phyloP scores from a whole-genome alignment of 2,329 filamentous ascomycete species.

The Cytospora piceicola region DNA sequence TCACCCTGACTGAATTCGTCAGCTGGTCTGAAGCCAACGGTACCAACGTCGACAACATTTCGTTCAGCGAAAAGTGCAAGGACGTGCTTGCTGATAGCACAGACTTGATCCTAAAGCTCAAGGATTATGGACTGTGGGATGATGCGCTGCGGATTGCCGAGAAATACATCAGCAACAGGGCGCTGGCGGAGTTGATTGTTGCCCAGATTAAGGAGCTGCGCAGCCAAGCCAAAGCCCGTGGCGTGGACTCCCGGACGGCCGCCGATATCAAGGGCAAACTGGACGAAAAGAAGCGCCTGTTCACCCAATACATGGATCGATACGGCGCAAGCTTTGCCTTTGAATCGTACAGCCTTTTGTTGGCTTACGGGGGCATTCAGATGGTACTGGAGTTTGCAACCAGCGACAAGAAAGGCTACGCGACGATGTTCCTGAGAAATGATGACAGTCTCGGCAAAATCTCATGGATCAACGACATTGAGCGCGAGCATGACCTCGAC shows the following conservation, averaged over 20 bases:
- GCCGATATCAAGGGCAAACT: constrained; percentile 48
- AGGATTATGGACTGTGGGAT: constrained; percentile 60
- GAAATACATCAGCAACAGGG: constrained; percentile 58
- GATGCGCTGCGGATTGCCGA: constrained; percentile 62
- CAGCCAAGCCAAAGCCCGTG: constrained; percentile 41
- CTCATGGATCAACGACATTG: constrained; percentile 93
- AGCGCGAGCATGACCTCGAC: constrained; percentile 73
- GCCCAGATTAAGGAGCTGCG: constrained; percentile 54
- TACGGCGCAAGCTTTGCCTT: constrained; percentile 71
- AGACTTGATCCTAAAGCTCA: constrained; percentile 56
- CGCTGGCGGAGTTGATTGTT: constrained; percentile 60
- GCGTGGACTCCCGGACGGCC: constrained; percentile 41
- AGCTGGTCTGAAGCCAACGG: constrained; percentile 53
- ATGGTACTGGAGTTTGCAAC: constrained; percentile 72
- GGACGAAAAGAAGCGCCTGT: constrained; percentile 52
- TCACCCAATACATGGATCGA: constrained; percentile 59
- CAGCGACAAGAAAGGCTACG: constrained; percentile 67
- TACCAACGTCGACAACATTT: constrained; percentile 50
- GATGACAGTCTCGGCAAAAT: constrained; percentile 75
- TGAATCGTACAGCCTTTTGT: constrained; percentile 79
- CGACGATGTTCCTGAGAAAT: constrained; percentile 78
- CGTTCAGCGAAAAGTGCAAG: constrained; percentile 55
- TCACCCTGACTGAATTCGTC: constrained; percentile 56
- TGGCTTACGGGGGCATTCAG: constrained; percentile 68
- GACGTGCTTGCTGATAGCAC: constrained; percentile 19